Evolutionary conservation across 371 early-diverging fungal species (phyloP), one percentile per base, ranked within the genome.

Genomic region (Rhizopus microsporus): DNA sequence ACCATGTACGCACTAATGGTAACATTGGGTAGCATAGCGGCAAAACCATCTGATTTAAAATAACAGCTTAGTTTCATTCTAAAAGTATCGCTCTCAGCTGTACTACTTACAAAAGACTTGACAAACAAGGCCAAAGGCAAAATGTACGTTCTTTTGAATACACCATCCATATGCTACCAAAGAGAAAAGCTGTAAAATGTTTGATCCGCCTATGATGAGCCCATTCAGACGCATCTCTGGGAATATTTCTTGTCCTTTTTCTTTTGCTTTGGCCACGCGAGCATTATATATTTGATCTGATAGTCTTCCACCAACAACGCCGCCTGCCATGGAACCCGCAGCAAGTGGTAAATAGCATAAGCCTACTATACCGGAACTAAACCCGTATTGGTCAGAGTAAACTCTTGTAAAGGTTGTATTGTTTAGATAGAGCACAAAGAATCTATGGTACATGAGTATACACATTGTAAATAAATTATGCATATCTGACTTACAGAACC

Each of bases 211-310:
- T 15, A 72, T 67, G 10, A 65, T 7, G 9, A 48, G 17, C 1
- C 71, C 68, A n/a, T 69, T 63, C n/a, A 79, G 17, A 12, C 79
- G 68, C 66, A 72, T 58, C 43, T 79, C 79, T 0, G 79, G 76
- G 45, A 53, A 57, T 2, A 48, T 32, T 46, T 54, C 63, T 8
- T 60, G 53, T 7, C 47, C 55, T 1, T 51, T 49, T 15, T 50
- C 62, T n/a, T 52, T 56, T 1, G 65, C 66, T 51, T 72, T 65
- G 10, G 34, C 53, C 3, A 70, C 54, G 3, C 62, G 62, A 2
- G 46, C 17, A 39, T 48, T 68, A 34, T 72, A 77, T 3, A 59
- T 16, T 13, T 31, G 49, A 35, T 77, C 78, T 1, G 78, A 74
- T 23, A 54, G 50, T n/a, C 67, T 56, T 8, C 78, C 78, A 4